phyloP scores from a whole-genome alignment of 495 filamentous ascomycete species.

The Coniosporium apollinis region DNA sequence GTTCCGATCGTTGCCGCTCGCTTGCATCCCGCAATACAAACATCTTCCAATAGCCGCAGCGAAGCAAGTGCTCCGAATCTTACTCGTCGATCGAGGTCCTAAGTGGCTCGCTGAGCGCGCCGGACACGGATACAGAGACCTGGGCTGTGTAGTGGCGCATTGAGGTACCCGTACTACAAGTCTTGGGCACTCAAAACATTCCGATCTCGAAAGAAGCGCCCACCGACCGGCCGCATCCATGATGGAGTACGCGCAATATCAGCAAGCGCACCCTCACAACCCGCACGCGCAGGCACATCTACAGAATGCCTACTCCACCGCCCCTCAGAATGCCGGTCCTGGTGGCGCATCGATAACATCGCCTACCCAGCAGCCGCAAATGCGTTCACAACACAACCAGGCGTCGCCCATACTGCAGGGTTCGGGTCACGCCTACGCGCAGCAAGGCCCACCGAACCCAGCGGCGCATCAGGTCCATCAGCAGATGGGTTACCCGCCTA shows the following conservation, averaged over 20 bases:
- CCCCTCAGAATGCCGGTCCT: neutral
- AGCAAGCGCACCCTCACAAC: slow-evolving; percentile 1
- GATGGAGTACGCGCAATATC: neutral
- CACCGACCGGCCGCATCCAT: too few relatives aligned
- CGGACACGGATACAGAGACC: too few relatives aligned
- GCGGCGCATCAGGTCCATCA: slow-evolving; percentile 8
- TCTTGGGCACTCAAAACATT: too few relatives aligned
- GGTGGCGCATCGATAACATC: slow-evolving; percentile 1
- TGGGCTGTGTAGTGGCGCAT: too few relatives aligned
- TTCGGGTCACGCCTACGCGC: neutral
- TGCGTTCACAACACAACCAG: neutral
- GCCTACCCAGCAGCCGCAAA: slow-evolving; percentile 1
- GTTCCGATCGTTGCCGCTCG: too few relatives aligned
- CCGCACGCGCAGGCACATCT: neutral
- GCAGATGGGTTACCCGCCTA: slow-evolving; percentile 35
- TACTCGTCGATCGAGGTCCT: too few relatives aligned
- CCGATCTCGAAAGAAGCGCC: too few relatives aligned
- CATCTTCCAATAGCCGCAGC: too few relatives aligned
- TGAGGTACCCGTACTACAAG: too few relatives aligned
- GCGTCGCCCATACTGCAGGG: neutral
- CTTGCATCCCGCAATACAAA: too few relatives aligned
- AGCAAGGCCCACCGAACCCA: neutral
- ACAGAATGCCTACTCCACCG: neutral
- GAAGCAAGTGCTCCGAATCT: too few relatives aligned
- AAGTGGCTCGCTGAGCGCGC: too few relatives aligned